These are phyloP conservation scores for Centaurea solstitialis DNA, from an alignment of 129 eudicot species.

Conservation along the genomic window DNA sequence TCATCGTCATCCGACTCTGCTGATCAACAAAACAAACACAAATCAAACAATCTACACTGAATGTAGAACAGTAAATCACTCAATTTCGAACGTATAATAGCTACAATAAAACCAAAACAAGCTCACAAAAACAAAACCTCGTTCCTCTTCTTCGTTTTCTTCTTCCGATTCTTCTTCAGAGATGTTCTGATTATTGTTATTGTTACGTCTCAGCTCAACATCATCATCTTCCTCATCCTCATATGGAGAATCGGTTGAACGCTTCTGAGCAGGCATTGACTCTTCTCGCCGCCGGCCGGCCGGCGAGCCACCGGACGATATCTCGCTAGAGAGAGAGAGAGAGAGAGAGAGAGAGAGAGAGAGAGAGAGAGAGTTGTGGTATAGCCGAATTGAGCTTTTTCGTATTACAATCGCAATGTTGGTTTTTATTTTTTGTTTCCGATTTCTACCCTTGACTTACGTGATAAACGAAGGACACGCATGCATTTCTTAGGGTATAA, in stretches of 20 bases:
- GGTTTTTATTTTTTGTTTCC: background rate
- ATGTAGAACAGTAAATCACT: slow-evolving; percentile 7
- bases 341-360: background rate
- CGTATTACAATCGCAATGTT: background rate
- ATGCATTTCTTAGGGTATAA: slow-evolving; percentile 1
- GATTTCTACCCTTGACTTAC: slow-evolving; percentile 11
- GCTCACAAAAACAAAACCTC: slow-evolving; percentile 18
- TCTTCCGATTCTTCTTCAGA: slow-evolving; percentile 27
- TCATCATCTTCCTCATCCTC: slow-evolving; percentile 22
- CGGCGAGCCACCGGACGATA: slow-evolving; percentile 21
- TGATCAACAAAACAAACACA: slow-evolving; percentile 5
- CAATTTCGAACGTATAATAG: slow-evolving; percentile 11
- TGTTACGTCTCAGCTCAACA: slow-evolving; percentile 17
- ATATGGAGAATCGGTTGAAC: slow-evolving; percentile 21
- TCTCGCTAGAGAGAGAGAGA: slow-evolving; percentile 7
- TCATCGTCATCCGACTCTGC: slow-evolving; percentile 46
- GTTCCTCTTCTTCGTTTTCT: slow-evolving; percentile 19
- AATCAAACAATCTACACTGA: slow-evolving; percentile 12
- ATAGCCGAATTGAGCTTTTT: slow-evolving; percentile 23
- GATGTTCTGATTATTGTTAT: slow-evolving; percentile 25
- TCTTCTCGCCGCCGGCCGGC: slow-evolving; percentile 15
- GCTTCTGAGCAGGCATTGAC: slow-evolving; percentile 46
- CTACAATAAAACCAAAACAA: background rate
- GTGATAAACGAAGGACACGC: slow-evolving; percentile 18
- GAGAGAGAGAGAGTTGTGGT: slow-evolving; percentile 7